Conservation (phyloP, 371 early-diverging fungal genomes). For the Coemansia sp. region DNA sequence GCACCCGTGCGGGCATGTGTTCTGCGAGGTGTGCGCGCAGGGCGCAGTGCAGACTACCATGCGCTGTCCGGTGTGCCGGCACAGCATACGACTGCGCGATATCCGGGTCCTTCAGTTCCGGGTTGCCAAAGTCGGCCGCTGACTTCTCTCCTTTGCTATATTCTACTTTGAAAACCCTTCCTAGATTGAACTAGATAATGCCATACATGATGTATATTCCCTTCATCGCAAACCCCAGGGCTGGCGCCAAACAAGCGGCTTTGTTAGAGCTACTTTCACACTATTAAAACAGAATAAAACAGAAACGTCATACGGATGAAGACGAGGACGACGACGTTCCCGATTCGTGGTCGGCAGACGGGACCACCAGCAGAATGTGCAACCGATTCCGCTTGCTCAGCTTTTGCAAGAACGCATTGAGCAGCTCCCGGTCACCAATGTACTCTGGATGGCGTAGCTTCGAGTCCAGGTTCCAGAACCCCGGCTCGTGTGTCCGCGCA, state of each 20-base stretch:
- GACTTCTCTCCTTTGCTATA: background rate
- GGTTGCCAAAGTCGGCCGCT: slow-evolving; percentile 23
- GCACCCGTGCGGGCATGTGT: slow-evolving; percentile 47
- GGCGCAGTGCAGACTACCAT: slow-evolving; percentile 33
- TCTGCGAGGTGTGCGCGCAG: slow-evolving; percentile 45
- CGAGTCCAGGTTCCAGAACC: slow-evolving; percentile 48
- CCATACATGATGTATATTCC: too few species aligned
- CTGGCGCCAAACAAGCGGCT: background rate
- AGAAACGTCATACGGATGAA: background rate
- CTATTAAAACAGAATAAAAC: too few species aligned
- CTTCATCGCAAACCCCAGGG: too few species aligned
- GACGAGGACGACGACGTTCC: background rate
- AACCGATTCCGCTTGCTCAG: slow-evolving; percentile 31
- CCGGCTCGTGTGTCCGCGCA: slow-evolving; percentile 17
- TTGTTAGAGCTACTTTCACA: background rate
- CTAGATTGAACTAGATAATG: too few species aligned
- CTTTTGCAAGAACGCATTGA: slow-evolving; percentile 23
- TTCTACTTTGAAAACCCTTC: background rate
- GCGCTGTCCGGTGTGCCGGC: slow-evolving; percentile 45
- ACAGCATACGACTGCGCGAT: slow-evolving; percentile 27
- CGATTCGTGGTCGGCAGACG: slow-evolving; percentile 5
- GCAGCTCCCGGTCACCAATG: slow-evolving; percentile 23
- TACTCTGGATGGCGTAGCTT: slow-evolving; percentile 33
- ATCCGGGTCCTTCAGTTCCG: slow-evolving; percentile 46
- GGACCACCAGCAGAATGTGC: slow-evolving; percentile 39